Base-by-base conservation (phyloP, 257 asterid genomes). In the Rehmannia glutinosa region DNA sequence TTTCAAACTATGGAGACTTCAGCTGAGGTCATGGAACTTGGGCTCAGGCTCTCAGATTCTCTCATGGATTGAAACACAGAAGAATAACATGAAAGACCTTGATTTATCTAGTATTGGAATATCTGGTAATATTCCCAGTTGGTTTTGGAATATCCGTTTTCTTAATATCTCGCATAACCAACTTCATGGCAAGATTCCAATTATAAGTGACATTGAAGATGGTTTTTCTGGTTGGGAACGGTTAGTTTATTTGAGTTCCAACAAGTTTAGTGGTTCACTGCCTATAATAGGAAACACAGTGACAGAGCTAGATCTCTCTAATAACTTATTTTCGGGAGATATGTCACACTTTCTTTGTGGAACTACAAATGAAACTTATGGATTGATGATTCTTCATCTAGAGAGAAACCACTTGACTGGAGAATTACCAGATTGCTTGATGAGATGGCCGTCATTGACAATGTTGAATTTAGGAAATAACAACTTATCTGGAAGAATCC, bases 361-460 rank as follows among this genome's bases (percentile, higher is more conserved):
- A 9, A 47, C 0, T 5, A 7, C n/a, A n/a, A 28, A 33, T 28
- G 61, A 17, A 50, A n/a, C 62, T 17, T 24, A 60, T 11, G 1
- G 3, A 3, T 15, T 73, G 4, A 2, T 16, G 42, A 28, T 66
- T 35, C 83, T 83, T 13, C 57, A 68, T 61, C 68, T 83, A 0
- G 78, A 62, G 13, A 47, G 67, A 58, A 83, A 83, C 64, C 55
- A 1, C 3, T 60, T 80, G n/a, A 64, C 60, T 1, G 73, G 78
- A 41, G 68, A 74, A 66, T 42, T 77, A 9, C 81, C 83, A 1
- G 75, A 74, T 30, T 77, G 83, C 46, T 77, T 68, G 74, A 72
- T 67, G 75, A 77, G 36, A 4, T 75, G 77, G 81, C 56, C 70
- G 1, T 1, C 8, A 0, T 20, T 77, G 11, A 1, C 0, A 4